Percentiles rank a stretch among this genome's conserved stretches.
Conservation (phyloP, 2,329 filamentous ascomycete species). For the Xylariaceae sp. region DNA sequence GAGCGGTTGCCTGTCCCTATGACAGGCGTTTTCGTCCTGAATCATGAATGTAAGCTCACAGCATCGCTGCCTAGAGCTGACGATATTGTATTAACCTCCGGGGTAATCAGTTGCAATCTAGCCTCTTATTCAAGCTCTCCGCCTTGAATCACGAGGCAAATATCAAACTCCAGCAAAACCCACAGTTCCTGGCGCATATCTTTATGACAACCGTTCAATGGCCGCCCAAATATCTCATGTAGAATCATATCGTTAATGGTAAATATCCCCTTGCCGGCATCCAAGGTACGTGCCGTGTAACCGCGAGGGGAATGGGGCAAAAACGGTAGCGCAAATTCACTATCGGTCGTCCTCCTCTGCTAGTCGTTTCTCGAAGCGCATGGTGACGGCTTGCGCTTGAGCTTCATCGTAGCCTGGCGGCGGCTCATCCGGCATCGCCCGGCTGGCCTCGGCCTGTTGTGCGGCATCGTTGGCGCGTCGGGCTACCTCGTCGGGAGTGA, state of each 20-base stretch:
- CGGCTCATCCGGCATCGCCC: slow-evolving; percentile 60
- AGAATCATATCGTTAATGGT: slow-evolving; percentile 6
- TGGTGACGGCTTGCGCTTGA: slow-evolving; percentile 63
- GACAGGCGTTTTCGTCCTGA: not conserved
- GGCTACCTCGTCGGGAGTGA: slow-evolving; percentile 25
- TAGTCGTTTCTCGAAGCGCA: slow-evolving; percentile 62
- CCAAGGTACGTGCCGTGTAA: slow-evolving; percentile 2
- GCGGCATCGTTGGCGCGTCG: slow-evolving; percentile 25
- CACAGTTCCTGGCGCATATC: slow-evolving; percentile 1
- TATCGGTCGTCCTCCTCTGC: slow-evolving; percentile 66
- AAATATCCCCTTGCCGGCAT: not conserved
- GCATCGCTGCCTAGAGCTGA: not conserved
- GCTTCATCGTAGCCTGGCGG: slow-evolving; percentile 90
- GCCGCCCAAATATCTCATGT: slow-evolving; percentile 17
- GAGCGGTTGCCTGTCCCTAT: not conserved
- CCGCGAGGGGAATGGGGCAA: slow-evolving; percentile 11
- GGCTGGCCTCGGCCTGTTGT: slow-evolving; percentile 28
- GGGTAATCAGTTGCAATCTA: not conserved
- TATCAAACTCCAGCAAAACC: slow-evolving; percentile 6
- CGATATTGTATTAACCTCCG: not conserved
- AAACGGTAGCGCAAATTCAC: slow-evolving; percentile 20
- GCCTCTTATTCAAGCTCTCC: slow-evolving; percentile 2
- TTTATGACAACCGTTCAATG: slow-evolving; percentile 8
- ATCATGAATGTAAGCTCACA: slow-evolving; percentile 2
- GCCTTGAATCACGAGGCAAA: slow-evolving; percentile 1